These are phyloP conservation scores for Kazachstania bromeliacearum DNA, from an alignment of 805 yeast species.

Conservation along the genomic window DNA sequence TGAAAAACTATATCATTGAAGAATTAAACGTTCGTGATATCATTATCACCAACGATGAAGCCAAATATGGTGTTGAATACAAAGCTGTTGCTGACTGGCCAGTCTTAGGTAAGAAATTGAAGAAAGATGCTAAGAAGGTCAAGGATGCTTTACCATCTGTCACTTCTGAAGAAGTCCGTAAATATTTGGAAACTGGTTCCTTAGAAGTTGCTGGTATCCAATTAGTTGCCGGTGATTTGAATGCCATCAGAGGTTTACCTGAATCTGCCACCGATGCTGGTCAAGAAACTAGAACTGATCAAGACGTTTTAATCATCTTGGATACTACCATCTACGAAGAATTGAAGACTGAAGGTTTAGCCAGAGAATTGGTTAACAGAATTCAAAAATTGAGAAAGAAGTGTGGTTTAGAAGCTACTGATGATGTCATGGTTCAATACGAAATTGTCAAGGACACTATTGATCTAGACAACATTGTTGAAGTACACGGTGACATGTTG, in stretches of 20 bases:
- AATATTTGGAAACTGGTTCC: constrained; percentile 61
- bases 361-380: constrained; percentile 94
- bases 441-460: constrained; percentile 53
- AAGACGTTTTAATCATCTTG: constrained; percentile 80
- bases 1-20: constrained; percentile 72
- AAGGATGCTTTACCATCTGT: constrained; percentile 85
- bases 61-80: constrained; percentile 83
- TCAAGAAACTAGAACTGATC: constrained; percentile 78
- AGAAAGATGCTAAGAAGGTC: constrained; percentile 86
- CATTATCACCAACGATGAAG: constrained; percentile 82
- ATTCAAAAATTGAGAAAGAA: constrained; percentile 96
- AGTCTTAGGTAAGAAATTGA: constrained; percentile 91
- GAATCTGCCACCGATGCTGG: constrained; percentile 56
- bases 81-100: constrained; percentile 99
- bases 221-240: constrained; percentile 77
- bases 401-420: constrained; percentile 89
- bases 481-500: constrained; percentile 56
- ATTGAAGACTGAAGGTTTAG: constrained; percentile 85
- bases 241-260: constrained; percentile 83
- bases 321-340: constrained; percentile 85
- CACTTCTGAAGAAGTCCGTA: constrained; percentile 73
- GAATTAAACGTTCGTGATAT: constrained; percentile 89
- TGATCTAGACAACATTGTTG: constrained; percentile 51
- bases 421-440: constrained; percentile 85
- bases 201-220: constrained; percentile 83